Evolutionary conservation across 2,329 filamentous ascomycete species (phyloP).

Genomic region (Trichoderma pleuroti): DNA sequence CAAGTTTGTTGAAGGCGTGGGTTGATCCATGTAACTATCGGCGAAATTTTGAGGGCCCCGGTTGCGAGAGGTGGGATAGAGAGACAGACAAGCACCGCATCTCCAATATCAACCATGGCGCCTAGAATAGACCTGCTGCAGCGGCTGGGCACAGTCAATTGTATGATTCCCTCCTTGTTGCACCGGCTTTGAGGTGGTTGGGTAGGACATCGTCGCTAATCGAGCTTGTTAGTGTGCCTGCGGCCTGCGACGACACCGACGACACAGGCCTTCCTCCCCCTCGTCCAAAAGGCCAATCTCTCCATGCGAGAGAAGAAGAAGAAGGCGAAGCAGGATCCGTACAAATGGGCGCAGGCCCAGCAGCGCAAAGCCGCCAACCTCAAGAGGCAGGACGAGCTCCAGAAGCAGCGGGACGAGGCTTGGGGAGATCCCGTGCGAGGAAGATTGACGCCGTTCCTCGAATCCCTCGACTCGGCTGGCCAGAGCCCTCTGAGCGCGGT

Average conservation of each 20-base stretch:
- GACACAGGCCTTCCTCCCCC: conserved; percentile 51
- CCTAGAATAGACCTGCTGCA: conserved; percentile 61
- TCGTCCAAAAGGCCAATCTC: conserved; percentile 62
- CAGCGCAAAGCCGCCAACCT: conserved; percentile 82
- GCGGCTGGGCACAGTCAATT: conserved; percentile 56
- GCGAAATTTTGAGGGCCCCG: conserved; percentile 35
- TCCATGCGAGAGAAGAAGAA: conserved; percentile 62
- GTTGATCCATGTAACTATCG: background rate
- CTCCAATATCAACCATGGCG: conserved; percentile 51
- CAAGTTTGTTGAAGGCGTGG: background rate
- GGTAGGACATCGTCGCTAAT: conserved; percentile 7
- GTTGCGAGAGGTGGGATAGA: background rate
- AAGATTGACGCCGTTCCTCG: conserved; percentile 73
- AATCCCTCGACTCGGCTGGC: conserved; percentile 69
- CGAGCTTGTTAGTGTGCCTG: conserved; percentile 51
- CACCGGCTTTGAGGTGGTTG: background rate
- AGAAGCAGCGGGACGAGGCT: conserved; percentile 58
- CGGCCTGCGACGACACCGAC: conserved; percentile 49
- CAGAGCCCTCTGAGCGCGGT: conserved; percentile 40
- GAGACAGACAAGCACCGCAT: conserved; percentile 6
- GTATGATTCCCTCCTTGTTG: conserved; percentile 43
- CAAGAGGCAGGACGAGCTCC: conserved; percentile 67
- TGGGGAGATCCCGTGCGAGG: conserved; percentile 79
- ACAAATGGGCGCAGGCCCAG: conserved; percentile 73
- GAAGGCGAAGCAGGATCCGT: conserved; percentile 72